These are phyloP conservation scores for Solanum verrucosum DNA, from an alignment of 257 asterid genomes.

Conservation along the genomic window DNA sequence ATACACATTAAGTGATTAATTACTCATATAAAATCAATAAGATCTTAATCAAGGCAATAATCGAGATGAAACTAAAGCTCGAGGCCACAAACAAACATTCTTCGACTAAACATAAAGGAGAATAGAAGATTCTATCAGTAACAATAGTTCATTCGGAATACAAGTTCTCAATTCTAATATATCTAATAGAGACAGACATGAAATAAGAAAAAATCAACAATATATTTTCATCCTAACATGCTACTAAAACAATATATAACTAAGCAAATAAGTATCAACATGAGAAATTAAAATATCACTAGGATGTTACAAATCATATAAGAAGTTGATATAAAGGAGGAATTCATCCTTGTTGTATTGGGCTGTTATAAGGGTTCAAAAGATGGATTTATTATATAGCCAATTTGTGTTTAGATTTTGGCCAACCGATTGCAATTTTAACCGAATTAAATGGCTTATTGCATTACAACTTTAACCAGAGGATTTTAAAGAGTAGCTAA, in stretches of 20 bases:
- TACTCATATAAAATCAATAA: background rate
- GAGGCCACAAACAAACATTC: background rate
- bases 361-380: background rate
- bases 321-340: background rate
- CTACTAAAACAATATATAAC: background rate
- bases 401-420: no score
- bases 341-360: background rate
- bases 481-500: no score
- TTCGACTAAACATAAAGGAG: background rate
- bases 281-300: background rate
- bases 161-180: background rate
- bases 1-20: background rate
- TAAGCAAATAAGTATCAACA: no score
- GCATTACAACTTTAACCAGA: no score
- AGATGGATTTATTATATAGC: background rate
- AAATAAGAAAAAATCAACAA: background rate
- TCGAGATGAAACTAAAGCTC: background rate
- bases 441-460: no score
- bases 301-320: no score
- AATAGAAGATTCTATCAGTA: no score
- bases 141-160: background rate
- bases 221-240: background rate
- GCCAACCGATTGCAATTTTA: no score
- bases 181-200: background rate
- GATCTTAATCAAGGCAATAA: background rate